Evolutionary conservation across 495 filamentous ascomycete genomes (phyloP), one percentile per base, ranked within the genome.

Genomic region (Xeromyces bisporus): DNA sequence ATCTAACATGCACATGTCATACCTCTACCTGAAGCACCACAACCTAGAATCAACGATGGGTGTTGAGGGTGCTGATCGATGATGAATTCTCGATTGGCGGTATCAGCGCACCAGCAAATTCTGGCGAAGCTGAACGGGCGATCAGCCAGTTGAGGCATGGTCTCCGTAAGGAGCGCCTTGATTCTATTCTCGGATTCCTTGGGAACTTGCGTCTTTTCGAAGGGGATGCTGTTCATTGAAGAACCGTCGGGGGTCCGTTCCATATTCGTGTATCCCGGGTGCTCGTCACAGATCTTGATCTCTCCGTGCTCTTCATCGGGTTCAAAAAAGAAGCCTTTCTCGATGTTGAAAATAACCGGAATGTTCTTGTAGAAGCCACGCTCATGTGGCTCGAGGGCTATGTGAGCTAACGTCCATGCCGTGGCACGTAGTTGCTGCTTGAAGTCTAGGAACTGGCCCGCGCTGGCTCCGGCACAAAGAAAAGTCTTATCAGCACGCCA

Each of bases 271-370:
- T 62, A 67, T 6, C 64, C 64, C 4, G 61, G 61, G 32, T 64
- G 60, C 29, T 69, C 64, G 33, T 67, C 64, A 35, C 62, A 66
- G 21, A 67, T 55, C 38, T 69, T 69, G 28, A 69, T 47, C 32
- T 64, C 53, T 1, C 55, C 48, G 1, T 46, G 50, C 17, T 50
- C 62, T 31, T 48, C 51, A 21, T 64, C 56, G 2, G 66, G 60
- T 38, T 70, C 66, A 39, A 70, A 66, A 41, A 70, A 68, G 41
- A 70, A 67, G 2, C 64, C 66, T 15, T 51, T 49, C 31, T 70
- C 60, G 15, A 56, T 52, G 27, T 65, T 59, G 35, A 60, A 68
- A 3, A 68, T 41, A 0, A 70, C 62, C 1, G 64, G 63, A 1
- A 59, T 39, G 30, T 60, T 42, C 28, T 53, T 59, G 39, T 61